phyloP scores from a whole-genome alignment of 1,139 yeast species.

The Yamadazyma mexicana region DNA sequence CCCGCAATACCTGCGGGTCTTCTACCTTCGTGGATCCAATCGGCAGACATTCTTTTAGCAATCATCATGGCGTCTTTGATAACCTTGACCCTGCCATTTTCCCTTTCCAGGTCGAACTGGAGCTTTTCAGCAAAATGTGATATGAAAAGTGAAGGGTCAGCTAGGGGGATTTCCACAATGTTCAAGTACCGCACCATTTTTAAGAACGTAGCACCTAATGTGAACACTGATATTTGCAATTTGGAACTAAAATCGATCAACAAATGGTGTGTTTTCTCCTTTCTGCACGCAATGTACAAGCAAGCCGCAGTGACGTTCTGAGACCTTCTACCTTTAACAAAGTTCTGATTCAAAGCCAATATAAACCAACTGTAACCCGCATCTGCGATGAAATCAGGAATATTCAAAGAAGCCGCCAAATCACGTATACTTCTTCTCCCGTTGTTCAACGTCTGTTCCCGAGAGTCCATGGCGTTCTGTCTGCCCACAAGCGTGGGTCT shows the following conservation, averaged over 20 bases:
- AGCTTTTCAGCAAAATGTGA: conserved; percentile 90
- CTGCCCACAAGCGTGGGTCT: conserved; percentile 69
- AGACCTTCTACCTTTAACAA: conserved; percentile 93
- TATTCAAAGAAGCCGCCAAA: conserved; percentile 73
- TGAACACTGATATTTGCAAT: conserved; percentile 86
- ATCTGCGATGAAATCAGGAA: conserved; percentile 82
- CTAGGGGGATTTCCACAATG: conserved; percentile 74
- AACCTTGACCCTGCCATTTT: conserved; percentile 68
- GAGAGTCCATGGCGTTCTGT: conserved; percentile 73
- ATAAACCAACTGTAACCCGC: conserved; percentile 89
- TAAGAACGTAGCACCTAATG: conserved; percentile 92
- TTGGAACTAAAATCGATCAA: conserved; percentile 90
- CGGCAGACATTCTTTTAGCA: conserved; percentile 88
- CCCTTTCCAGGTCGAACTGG: conserved; percentile 50
- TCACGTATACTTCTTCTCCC: conserved; percentile 76
- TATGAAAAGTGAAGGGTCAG: conserved; percentile 91
- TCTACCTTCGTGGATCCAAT: conserved; percentile 96
- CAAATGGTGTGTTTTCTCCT: conserved; percentile 90
- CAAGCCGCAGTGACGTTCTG: conserved; percentile 96
- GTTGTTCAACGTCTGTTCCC: conserved; percentile 84
- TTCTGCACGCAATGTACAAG: conserved; percentile 89
- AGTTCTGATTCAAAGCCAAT: conserved; percentile 79
- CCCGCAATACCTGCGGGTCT: conserved; percentile 99
- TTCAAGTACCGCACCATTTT: conserved; percentile 84
- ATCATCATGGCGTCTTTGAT: conserved; percentile 82